Evolutionary conservation across 2,329 filamentous ascomycete species (phyloP).

Genomic region (Botrytis paeoniae): DNA sequence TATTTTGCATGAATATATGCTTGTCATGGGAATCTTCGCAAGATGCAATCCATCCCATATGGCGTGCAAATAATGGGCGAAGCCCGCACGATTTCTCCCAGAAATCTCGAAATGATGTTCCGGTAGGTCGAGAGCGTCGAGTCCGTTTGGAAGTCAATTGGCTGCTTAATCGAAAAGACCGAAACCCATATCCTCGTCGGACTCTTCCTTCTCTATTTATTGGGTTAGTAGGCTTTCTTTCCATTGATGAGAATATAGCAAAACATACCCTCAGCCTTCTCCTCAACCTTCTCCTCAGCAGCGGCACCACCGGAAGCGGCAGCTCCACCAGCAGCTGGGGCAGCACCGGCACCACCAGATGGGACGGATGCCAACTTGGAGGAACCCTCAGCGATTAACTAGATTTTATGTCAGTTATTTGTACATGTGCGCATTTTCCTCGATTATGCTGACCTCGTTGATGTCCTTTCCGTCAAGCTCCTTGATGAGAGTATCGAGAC

Average conservation of each 20-base stretch:
- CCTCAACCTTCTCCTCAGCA: constrained; percentile 61
- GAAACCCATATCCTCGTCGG: constrained; percentile 75
- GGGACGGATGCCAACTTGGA: constrained; percentile 97
- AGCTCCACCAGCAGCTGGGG: constrained; percentile 63
- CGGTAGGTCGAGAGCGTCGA: constrained; percentile 29
- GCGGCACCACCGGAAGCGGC: constrained; percentile 64
- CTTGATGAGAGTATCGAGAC: constrained; percentile 78
- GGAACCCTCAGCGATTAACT: constrained; percentile 90
- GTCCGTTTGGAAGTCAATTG: constrained; percentile 29
- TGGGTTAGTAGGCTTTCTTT: constrained; percentile 28
- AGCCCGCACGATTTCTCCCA: constrained; percentile 36
- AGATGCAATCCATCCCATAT: constrained; percentile 28
- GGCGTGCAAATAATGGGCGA: constrained; percentile 33
- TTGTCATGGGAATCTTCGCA: constrained; percentile 28
- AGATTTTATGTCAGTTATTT: constrained; percentile 30
- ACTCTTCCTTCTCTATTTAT: constrained; percentile 60
- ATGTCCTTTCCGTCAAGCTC: constrained; percentile 93
- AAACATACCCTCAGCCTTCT: constrained; percentile 79
- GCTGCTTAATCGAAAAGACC: constrained; percentile 69
- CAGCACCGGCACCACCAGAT: constrained; percentile 78
- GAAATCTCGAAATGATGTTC: constrained; percentile 29
- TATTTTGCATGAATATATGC: constrained; percentile 33
- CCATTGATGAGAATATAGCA: constrained; percentile 31
- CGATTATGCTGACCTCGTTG: constrained; percentile 66
- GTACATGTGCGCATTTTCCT: constrained; percentile 32